Evolutionary conservation across 768 basidiomycete genomes (phyloP), one percentile per base, ranked within the genome.

Genomic region (Hypholoma sublateritium): DNA sequence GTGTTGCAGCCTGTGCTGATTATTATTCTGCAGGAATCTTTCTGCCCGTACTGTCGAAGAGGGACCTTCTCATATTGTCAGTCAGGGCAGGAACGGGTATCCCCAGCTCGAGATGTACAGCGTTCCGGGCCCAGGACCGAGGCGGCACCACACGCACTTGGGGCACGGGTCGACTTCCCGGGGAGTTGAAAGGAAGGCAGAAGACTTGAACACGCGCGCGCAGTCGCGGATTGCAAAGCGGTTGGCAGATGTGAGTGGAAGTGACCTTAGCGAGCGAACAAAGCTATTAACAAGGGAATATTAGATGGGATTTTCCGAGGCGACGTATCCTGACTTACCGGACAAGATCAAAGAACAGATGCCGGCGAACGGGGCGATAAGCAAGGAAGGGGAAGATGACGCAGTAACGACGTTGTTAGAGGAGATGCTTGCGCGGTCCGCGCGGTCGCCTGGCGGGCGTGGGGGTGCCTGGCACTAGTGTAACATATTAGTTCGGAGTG

Each of bases 261-360:
- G 8, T 55, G 36, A 36, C 44, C 41, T 55, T 25, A 48, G 44
- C 17, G 34, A 41, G 45, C 34, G 53, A 35, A 14, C 45, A 5
- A 39, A 16, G 35, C 63, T 65, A n/a, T n/a, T n/a, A 17, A 64
- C 53, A 56, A 41, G 45, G 13, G 7, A 34, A 44, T 61, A 4
- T 32, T 49, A 90, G 88, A 89, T 90, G 88, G 88, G 88, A n/a
- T 89, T 90, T 61, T 84, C 82, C 11, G 77, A 84, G 54, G 72
- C 72, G 46, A 75, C 77, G 16, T 78, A 86, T 67, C 84, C 87
- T 36, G 74, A 73, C 22, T 69, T 89, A 58, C 70, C 72, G 4
- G 69, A 67, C 1, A 83, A 78, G 65, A 78, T 89, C 60, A 77
- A 74, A 65, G 69, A 74, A 16, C 78, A 81, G 61, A 60, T 89